phyloP scores from a whole-genome alignment of 106 monocot species.

The Phalaenopsis equestris region DNA sequence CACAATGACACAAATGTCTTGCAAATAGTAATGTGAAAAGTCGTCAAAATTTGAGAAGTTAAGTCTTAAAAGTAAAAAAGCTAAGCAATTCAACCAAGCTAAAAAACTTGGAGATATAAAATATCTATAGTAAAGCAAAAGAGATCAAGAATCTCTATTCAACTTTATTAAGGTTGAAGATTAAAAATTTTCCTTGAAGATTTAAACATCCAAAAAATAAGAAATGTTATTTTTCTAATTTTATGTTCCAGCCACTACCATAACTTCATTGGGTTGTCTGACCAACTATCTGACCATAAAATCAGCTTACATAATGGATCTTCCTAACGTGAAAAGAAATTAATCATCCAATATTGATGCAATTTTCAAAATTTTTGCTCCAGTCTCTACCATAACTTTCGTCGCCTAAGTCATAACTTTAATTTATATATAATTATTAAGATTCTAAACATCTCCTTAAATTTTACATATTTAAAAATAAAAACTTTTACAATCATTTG shows the following conservation, averaged over 20 bases:
- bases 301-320: background rate
- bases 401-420: background rate
- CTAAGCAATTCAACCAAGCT: background rate
- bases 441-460: background rate
- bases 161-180: too few relatives aligned
- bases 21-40: background rate
- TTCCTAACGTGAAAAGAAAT: background rate
- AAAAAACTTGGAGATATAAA: background rate
- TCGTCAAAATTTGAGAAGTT: background rate
- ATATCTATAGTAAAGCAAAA: background rate
- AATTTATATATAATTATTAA: background rate
- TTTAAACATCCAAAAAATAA: too few relatives aligned
- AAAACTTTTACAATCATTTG: too few relatives aligned
- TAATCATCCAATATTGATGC: background rate
- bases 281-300: background rate
- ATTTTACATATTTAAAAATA: too few relatives aligned
- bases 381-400: background rate
- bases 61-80: background rate
- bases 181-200: too few relatives aligned
- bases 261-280: too few relatives aligned
- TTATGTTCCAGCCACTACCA: too few relatives aligned
- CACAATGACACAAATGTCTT: background rate
- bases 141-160: too few relatives aligned
- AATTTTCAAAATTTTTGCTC: background rate
- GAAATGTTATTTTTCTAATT: too few relatives aligned